Evolutionary conservation across 352 stramenopile species (phyloP), one percentile per base, ranked within the genome.

Genomic region (Stephanocyclus meneghinianus): DNA sequence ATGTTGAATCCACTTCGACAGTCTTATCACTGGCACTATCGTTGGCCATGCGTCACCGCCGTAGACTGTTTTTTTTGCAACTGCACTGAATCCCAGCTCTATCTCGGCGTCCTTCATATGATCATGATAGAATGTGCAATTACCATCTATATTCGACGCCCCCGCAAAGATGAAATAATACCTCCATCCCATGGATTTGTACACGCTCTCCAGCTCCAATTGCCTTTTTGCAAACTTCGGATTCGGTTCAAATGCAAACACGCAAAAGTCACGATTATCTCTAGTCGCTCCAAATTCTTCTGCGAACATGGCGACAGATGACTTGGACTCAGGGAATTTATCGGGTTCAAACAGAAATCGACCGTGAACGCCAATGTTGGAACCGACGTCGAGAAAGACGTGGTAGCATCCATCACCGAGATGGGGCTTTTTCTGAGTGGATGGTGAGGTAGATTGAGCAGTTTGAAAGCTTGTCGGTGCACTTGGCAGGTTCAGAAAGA

Each of bases 161-260:
- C 35, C 78, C 6, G 78, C 78, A n/a, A 71, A 35, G 0, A 85
- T 65, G 1, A 51, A 30, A 63, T 74, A 50, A 53, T 85, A 85
- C 13, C 68, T 65, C 74, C 73, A 83, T 65, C 78, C 78, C 48
- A 71, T 57, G 16, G 55, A 44, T n/a, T 59, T 32, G 47, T 85
- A 85, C 2, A 53, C 67, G 16, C 42, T n/a, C 26, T 42, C 9
- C 30, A 85, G 13, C 32, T 66, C 42, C 16, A 59, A 10, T 21
- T 76, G 68, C 7, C 78, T 1, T 16, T 62, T 67, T 21, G 8
- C 35, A 48, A 73, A 68, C 1, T 61, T 44, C 2, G 78, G 74
- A 70, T 85, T 85, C 0, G 78, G 59, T 64, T 85, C 78, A 57
- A 85, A 75, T 5, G 50, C 74, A 74, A 85, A 85, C 2, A 76